Conservation (phyloP, 352 stramenopile genomes). For the Peronospora belbahrii region DNA sequence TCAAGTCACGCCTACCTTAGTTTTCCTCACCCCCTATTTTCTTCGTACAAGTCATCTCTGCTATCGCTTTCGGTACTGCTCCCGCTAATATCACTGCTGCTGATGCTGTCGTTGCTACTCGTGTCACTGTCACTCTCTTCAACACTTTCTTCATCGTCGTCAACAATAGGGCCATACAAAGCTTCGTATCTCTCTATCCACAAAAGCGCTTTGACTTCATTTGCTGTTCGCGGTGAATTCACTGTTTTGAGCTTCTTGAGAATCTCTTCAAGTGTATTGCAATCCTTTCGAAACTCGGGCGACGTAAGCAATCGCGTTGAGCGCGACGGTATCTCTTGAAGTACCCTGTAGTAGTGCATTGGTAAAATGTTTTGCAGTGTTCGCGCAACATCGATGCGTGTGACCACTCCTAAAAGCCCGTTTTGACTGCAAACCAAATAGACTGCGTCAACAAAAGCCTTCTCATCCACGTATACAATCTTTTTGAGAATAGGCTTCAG, state of each 20-base stretch:
- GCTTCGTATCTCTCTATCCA: slow-evolving; percentile 40
- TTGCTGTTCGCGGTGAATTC: neutral
- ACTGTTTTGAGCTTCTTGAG: slow-evolving; percentile 15
- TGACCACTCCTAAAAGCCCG: slow-evolving; percentile 28
- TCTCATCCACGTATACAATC: slow-evolving; percentile 34
- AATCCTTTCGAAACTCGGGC: slow-evolving; percentile 13
- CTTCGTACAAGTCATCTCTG: neutral
- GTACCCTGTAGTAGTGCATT: slow-evolving; percentile 28
- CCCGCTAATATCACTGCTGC: slow-evolving; percentile 1
- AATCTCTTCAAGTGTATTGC: slow-evolving; percentile 23
- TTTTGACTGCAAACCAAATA: slow-evolving; percentile 37
- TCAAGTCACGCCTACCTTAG: neutral
- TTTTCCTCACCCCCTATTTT: neutral
- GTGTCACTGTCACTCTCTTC: slow-evolving; percentile 9
- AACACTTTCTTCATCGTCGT: slow-evolving; percentile 4
- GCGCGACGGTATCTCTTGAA: slow-evolving; percentile 15
- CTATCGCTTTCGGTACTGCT: neutral
- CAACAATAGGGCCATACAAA: slow-evolving; percentile 16
- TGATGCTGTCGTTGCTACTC: slow-evolving; percentile 2
- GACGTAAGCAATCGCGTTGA: slow-evolving; percentile 11
- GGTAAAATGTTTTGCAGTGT: slow-evolving; percentile 33
- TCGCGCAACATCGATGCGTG: slow-evolving; percentile 24
- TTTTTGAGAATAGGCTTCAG: slow-evolving; percentile 33
- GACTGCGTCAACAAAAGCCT: slow-evolving; percentile 35
- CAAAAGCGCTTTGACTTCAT: slow-evolving; percentile 36